Conservation (phyloP, 2,329 filamentous ascomycete genomes). For the Tympanopsis confertula region DNA sequence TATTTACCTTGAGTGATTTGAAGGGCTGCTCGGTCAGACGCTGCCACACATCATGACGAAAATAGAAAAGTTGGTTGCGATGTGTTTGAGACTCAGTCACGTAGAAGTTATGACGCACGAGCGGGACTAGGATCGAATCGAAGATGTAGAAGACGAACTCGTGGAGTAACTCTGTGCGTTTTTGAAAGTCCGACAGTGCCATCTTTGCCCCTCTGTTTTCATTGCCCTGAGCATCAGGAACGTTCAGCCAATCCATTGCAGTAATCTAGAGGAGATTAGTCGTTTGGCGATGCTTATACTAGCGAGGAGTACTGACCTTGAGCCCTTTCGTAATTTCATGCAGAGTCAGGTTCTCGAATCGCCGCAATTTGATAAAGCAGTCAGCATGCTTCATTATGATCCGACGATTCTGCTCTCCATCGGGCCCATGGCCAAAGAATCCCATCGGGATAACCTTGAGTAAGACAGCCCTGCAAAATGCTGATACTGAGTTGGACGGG, state of each 20-base stretch:
- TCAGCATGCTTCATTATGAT: conserved; percentile 40
- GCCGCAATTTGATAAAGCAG: conserved; percentile 41
- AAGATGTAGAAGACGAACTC: conserved; percentile 58
- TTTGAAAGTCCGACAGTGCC: conserved; percentile 39
- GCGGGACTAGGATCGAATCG: conserved; percentile 51
- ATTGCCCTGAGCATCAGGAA: too few species aligned
- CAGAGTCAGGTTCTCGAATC: conserved; percentile 47
- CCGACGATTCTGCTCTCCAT: conserved; percentile 28
- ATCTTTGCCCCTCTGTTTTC: conserved; percentile 31
- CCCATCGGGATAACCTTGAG: conserved; percentile 40
- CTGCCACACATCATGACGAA: conserved; percentile 57
- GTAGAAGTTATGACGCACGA: conserved; percentile 53
- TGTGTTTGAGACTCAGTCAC: conserved; percentile 53
- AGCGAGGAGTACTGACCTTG: conserved; percentile 28
- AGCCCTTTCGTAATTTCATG: conserved; percentile 46
- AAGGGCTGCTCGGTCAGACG: conserved; percentile 42
- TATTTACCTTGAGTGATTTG: conserved; percentile 33
- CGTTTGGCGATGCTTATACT: too few species aligned
- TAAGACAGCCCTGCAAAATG: conserved; percentile 48
- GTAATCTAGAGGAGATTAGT: not conserved
- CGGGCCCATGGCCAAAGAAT: conserved; percentile 30
- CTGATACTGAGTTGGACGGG: conserved; percentile 40
- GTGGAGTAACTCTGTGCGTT: conserved; percentile 44
- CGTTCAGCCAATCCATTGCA: not conserved
- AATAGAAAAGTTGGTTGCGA: conserved; percentile 55